Base-by-base conservation (phyloP, 306 rosid species). In the Canavalia gladiata region DNA sequence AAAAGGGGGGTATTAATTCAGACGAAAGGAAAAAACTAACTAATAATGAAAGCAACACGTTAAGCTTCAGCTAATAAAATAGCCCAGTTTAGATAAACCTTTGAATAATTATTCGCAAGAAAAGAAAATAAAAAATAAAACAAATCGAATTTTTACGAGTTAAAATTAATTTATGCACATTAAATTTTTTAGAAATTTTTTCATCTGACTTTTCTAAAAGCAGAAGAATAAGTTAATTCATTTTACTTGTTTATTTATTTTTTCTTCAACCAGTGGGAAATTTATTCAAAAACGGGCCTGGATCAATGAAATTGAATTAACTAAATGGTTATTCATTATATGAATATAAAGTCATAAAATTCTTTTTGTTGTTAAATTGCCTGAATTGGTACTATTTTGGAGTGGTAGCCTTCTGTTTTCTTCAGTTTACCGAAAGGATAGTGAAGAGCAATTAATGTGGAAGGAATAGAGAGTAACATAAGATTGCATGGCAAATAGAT, bases 401-500 rank as follows among this genome's bases (percentile, higher is more conserved):
- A 33, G 13, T 77, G 28, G 13, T 51, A n/a, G 4, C 66, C 55
- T 65, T 65, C 6, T 13, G 58, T 68, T 69, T 31, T 56, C 1
- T 70, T 29, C 9, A 45, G 7, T 47, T 28, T 57, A 49, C 41
- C 41, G 18, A 37, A 51, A 62, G 34, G 0, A 8, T 30, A 6
- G 25, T 18, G 25, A 18, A 18, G 25, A 18, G 25, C 29, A 7
- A 41, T 73, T 43, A 59, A 45, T 31, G 46, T 72, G 79, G 9
- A 8, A 13, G 55, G 66, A 66, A 41, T 0, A 37, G 41, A 2
- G 35, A 55, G 64, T 60, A 62, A 9, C 50, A 76, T 82, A 57
- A 46, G 70, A 81, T 7, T 67, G 84, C n/a, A 56, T 57, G 29
- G 5, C n/a, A 68, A 41, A 50, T 70, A 63, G 3, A 60, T 18